These are phyloP conservation scores for Sugiyamaella castrensis DNA, from an alignment of 1,139 yeast genomes.

Conservation along the genomic window DNA sequence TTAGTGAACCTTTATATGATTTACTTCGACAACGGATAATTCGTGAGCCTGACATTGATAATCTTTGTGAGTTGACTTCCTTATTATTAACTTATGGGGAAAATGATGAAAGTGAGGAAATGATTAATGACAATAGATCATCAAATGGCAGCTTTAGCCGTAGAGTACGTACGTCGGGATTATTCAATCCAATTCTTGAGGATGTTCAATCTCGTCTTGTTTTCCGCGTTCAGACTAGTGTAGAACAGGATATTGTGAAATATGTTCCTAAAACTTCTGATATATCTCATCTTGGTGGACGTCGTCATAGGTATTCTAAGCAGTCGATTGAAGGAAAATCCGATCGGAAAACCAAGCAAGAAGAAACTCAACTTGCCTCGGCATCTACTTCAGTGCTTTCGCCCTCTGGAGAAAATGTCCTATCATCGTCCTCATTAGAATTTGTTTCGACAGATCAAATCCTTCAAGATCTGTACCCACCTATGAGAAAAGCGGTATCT, in stretches of 20 bases:
- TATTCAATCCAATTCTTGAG: slow-evolving; percentile 67
- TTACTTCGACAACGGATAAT: slow-evolving; percentile 60
- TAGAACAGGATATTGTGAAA: slow-evolving; percentile 63
- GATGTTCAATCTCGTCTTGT: slow-evolving; percentile 79
- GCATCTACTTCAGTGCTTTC: neutral
- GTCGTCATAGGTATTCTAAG: slow-evolving; percentile 26
- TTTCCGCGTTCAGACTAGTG: slow-evolving; percentile 69
- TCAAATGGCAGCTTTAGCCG: slow-evolving; percentile 10
- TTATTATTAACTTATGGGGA: slow-evolving; percentile 69
- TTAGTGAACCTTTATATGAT: slow-evolving; percentile 78
- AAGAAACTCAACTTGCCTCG: neutral
- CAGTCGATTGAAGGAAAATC: neutral
- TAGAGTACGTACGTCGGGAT: slow-evolving; percentile 42
- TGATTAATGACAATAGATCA: slow-evolving; percentile 17
- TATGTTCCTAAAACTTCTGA: slow-evolving; percentile 70
- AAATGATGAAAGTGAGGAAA: slow-evolving; percentile 42
- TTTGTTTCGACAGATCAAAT: slow-evolving; percentile 34
- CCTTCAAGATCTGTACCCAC: slow-evolving; percentile 62
- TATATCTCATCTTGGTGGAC: slow-evolving; percentile 51
- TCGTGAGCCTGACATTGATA: slow-evolving; percentile 62
- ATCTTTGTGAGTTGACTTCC: slow-evolving; percentile 72
- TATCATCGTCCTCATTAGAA: slow-evolving; percentile 5
- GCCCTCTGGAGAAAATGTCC: too few species aligned
- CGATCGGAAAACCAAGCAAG: neutral
- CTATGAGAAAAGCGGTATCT: slow-evolving; percentile 67